phyloP scores from a whole-genome alignment of 2,329 filamentous ascomycete genomes.

The Dactylella cylindrospora region DNA sequence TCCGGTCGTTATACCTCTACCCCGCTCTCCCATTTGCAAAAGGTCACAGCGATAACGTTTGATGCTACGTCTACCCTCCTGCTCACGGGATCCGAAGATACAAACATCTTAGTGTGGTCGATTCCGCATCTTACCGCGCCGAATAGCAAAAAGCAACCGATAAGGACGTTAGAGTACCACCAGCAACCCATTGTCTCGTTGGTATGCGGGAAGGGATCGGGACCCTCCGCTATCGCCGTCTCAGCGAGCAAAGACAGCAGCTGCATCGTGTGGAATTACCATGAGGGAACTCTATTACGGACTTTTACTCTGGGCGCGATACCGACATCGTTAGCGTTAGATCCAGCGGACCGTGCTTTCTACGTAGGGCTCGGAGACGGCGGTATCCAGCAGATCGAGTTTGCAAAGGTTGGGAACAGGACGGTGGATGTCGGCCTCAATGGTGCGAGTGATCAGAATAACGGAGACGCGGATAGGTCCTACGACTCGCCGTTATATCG shows the following conservation, averaged over 20 bases:
- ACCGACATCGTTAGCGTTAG: slow-evolving; percentile 72
- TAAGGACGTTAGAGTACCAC: slow-evolving; percentile 76
- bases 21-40: slow-evolving; percentile 74
- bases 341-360: slow-evolving; percentile 79
- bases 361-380: slow-evolving; percentile 80
- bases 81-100: slow-evolving; percentile 78
- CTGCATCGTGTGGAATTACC: slow-evolving; percentile 90
- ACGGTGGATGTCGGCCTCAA: slow-evolving; percentile 17
- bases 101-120: slow-evolving; percentile 90
- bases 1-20: slow-evolving; percentile 77
- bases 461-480: slow-evolving; percentile 38
- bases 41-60: slow-evolving; percentile 72
- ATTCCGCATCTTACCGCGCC: slow-evolving; percentile 70
- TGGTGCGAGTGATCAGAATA: no score
- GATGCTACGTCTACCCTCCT: slow-evolving; percentile 71
- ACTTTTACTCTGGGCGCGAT: slow-evolving; percentile 77
- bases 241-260: slow-evolving; percentile 84
- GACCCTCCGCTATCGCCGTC: slow-evolving; percentile 70
- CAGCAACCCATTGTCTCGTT: slow-evolving; percentile 70
- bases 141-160: slow-evolving; percentile 64
- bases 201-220: slow-evolving; percentile 52
- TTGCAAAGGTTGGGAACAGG: slow-evolving; percentile 53
- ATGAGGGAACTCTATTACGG: slow-evolving; percentile 71
- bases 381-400: slow-evolving; percentile 75
- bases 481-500: slow-evolving; percentile 29